Evolutionary conservation across 208 protist genomes (phyloP).

Genomic region (Acanthamoeba pearcei): DNA sequence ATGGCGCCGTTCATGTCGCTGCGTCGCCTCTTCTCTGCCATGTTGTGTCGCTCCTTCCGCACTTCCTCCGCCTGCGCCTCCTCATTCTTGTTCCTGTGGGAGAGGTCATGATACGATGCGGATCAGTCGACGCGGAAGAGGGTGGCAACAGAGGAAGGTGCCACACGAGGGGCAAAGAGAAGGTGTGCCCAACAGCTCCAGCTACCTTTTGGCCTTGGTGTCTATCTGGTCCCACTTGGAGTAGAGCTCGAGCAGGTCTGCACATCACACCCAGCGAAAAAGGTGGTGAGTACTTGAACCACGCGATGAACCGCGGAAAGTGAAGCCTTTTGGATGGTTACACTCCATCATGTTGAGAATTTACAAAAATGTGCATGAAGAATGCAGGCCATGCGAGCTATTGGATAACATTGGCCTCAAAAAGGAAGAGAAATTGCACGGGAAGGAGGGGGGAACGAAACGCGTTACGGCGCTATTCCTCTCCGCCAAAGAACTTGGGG

Average conservation of each 20-base stretch:
- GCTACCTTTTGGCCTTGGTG: slow-evolving; percentile 19
- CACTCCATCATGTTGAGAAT: background rate
- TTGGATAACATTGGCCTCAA: background rate
- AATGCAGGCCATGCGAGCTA: background rate
- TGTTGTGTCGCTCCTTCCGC: slow-evolving; percentile 71
- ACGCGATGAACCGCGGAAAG: background rate
- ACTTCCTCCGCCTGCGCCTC: slow-evolving; percentile 60
- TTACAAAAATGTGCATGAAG: too few relatives aligned
- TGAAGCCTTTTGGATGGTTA: background rate
- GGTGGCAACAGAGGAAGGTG: background rate
- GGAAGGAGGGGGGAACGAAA: background rate
- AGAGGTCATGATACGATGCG: background rate
- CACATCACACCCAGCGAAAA: background rate
- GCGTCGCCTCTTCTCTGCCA: slow-evolving; percentile 62
- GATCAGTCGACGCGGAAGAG: background rate
- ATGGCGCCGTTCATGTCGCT: slow-evolving; percentile 72
- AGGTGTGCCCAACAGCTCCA: too few relatives aligned
- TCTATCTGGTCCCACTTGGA: slow-evolving; percentile 70
- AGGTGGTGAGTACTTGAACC: background rate
- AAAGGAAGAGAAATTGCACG: slow-evolving; percentile 32
- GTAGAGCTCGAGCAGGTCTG: slow-evolving; percentile 66
- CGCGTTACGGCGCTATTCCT: slow-evolving; percentile 1
- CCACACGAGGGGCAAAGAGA: background rate
- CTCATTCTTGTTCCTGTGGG: slow-evolving; percentile 21
- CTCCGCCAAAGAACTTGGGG: background rate